Base-by-base conservation (phyloP, 305 asterid species). In the Salvia sclarea region DNA sequence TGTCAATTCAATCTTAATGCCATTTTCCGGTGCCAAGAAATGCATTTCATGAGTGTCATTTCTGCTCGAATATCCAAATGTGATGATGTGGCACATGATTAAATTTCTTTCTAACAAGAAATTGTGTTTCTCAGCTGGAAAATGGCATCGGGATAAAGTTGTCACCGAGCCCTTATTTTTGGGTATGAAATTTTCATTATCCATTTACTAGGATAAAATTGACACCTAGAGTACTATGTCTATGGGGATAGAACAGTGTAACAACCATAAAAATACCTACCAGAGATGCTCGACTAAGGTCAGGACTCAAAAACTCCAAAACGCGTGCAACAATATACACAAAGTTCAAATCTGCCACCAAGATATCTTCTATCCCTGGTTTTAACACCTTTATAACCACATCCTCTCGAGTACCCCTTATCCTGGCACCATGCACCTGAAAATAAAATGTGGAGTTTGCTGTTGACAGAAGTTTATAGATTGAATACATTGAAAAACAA, bases 371-470 rank as follows among this genome's bases (percentile, higher is more conserved):
- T 65, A 91, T 89, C 75, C 99, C 99, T 63, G 99, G 98, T 80
- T 94, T 94, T 79, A 94, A 83, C 72, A 94, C 98, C 85, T 94
- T 94, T 79, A 94, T 84, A 64, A 91, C 99, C 54, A 94, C 99
- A 83, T 91, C 95, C 75, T 91, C 98, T 78, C 75, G 82, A 56
- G 91, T 78, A 50, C 70, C 95, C 81, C 82, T 94, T 75, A 94
- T 74, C 84, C 90, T 89, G 74, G 99, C 99, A 72, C 83, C 90
- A 79, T 94, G 99, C 73, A 91, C 99, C 99, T 91, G 87, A 66
- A 77, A 69, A 70, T 64, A 47, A 69, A 67, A 58, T 54, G 44
- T 66, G 72, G 41, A 68, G 76, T 74, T 43, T 13, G 30, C 35
- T 6, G 11, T 25, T 64, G 49, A 31, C 61, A 67, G 22, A 43